Evolutionary conservation across 2,329 filamentous ascomycete genomes (phyloP).

Genomic region (Westerdykella ornata): DNA sequence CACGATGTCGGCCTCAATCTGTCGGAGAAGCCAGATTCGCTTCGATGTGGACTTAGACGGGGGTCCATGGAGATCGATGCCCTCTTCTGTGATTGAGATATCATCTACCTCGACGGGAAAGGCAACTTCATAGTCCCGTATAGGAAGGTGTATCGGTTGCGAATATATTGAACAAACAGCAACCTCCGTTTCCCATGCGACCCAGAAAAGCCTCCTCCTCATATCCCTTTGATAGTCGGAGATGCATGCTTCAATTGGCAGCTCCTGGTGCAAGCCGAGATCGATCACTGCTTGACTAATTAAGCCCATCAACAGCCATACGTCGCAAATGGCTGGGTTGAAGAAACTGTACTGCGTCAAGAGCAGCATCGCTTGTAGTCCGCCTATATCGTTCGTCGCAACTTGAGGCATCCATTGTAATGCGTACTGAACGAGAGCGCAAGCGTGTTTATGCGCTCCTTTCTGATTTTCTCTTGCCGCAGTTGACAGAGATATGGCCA

Average conservation of each 20-base stretch:
- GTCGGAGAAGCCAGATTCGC: conserved; percentile 30
- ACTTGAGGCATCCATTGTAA: conserved; percentile 35
- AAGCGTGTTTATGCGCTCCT: conserved; percentile 29
- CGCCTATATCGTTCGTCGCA: conserved; percentile 32
- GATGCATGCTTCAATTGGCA: conserved; percentile 24
- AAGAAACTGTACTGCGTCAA: conserved; percentile 34
- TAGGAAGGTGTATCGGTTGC: conserved; percentile 27
- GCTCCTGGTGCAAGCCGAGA: conserved; percentile 32
- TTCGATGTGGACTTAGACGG: conserved; percentile 32
- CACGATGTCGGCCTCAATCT: conserved; percentile 31
- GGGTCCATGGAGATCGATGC: conserved; percentile 22
- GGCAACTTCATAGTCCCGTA: conserved; percentile 23
- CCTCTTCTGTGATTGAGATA: conserved; percentile 24
- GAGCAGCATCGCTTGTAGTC: conserved; percentile 31
- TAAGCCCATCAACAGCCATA: conserved; percentile 34
- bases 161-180: conserved; percentile 32
- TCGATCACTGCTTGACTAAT: conserved; percentile 35
- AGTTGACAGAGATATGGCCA: conserved; percentile 34
- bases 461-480: conserved; percentile 30
- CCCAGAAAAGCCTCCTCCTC: conserved; percentile 35
- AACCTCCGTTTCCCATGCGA: conserved; percentile 36
- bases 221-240: conserved; percentile 31
- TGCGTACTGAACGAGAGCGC: conserved; percentile 28
- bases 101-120: conserved; percentile 33
- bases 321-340: conserved; percentile 32